phyloP scores from a whole-genome alignment of 2,329 filamentous ascomycete species.

The Zymoseptoria brevis region DNA sequence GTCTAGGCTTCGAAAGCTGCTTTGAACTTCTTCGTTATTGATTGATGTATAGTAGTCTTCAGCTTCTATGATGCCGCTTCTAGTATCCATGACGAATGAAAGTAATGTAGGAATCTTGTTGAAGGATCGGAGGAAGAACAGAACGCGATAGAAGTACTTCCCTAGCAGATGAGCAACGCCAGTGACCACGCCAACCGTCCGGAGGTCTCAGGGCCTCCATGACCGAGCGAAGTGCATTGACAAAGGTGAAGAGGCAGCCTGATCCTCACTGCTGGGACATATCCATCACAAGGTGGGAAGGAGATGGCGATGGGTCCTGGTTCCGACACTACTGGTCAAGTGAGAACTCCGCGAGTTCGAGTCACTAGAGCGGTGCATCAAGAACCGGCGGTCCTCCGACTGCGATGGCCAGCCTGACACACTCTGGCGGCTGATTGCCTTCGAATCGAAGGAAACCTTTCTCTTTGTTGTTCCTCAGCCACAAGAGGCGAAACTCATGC shows the following conservation, averaged over 20 bases:
- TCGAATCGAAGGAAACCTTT: neutral
- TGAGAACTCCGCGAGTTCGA: neutral
- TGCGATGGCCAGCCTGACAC: neutral
- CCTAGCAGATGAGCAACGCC: neutral
- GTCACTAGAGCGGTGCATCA: neutral
- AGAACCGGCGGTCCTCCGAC: neutral
- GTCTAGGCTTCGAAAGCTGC: constrained; percentile 49
- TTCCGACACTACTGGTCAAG: neutral
- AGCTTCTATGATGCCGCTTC: constrained; percentile 3
- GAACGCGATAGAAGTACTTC: neutral
- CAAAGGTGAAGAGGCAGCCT: neutral
- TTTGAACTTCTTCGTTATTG: constrained; percentile 11
- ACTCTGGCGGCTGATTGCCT: neutral
- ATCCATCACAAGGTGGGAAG: neutral
- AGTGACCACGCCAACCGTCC: neutral
- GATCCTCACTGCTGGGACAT: neutral
- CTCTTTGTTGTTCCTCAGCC: neutral
- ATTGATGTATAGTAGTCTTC: constrained; percentile 15
- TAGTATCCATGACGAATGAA: neutral
- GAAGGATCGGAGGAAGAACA: neutral
- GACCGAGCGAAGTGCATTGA: neutral
- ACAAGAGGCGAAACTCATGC: neutral
- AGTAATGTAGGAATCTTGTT: neutral
- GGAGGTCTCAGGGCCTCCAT: neutral
- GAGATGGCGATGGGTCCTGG: neutral